phyloP scores from a whole-genome alignment of 345 rosid genomes.

The Clarkia xantiana region DNA sequence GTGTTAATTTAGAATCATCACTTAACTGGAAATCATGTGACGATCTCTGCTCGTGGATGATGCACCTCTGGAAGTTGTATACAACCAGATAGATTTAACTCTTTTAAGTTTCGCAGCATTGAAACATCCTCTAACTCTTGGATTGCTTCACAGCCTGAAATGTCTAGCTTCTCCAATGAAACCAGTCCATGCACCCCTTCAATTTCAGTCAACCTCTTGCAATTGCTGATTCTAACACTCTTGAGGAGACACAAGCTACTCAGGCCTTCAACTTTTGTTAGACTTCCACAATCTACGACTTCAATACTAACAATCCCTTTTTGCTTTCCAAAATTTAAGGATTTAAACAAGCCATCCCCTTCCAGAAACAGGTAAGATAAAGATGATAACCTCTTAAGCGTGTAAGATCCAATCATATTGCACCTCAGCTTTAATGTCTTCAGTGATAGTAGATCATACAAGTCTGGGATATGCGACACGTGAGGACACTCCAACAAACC shows the following conservation, averaged over 20 bases:
- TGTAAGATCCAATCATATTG: neutral
- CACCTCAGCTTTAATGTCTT: neutral
- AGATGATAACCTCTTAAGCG: constrained; percentile 1
- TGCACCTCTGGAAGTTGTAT: neutral
- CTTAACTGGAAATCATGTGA: too few species aligned
- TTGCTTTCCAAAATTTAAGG: neutral
- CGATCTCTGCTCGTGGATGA: too few species aligned
- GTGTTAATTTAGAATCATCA: too few species aligned
- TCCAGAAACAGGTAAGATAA: neutral
- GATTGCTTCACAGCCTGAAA: neutral
- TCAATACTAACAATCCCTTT: neutral
- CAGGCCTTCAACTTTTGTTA: neutral
- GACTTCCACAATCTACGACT: neutral
- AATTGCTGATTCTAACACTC: too few species aligned
- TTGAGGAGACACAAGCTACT: neutral
- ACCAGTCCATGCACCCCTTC: neutral
- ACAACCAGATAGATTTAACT: neutral
- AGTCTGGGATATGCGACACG: neutral
- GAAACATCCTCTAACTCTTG: neutral
- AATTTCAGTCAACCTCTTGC: neutral
- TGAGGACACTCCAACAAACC: neutral
- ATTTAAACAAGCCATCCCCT: too few species aligned
- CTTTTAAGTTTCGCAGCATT: neutral
- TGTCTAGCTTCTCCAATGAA: neutral
- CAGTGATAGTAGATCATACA: neutral